phyloP scores from a whole-genome alignment of 306 rosid species.

The Begonia peltatifolia region DNA sequence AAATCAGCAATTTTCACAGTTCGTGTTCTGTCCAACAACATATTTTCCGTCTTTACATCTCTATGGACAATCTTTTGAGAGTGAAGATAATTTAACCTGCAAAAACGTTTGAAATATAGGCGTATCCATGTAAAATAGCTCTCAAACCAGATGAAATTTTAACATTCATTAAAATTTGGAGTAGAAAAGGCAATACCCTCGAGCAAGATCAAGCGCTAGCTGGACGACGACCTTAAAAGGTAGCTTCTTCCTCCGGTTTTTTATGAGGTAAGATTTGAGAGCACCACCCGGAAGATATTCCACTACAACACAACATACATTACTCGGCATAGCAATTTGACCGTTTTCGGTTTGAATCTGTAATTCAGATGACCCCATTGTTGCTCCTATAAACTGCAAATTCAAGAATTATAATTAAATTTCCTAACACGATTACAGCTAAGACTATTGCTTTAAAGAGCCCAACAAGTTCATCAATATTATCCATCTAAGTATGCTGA shows the following conservation, averaged over 20 bases:
- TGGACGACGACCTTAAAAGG: slow-evolving; percentile 83
- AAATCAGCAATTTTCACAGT: slow-evolving; percentile 90
- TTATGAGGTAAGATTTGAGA: slow-evolving; percentile 70
- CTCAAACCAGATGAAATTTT: too few relatives aligned
- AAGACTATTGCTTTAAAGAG: too few relatives aligned
- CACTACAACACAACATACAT: slow-evolving; percentile 84
- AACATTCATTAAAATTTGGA: too few relatives aligned
- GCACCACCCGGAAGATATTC: slow-evolving; percentile 91
- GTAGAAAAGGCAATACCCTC: slow-evolving; percentile 70
- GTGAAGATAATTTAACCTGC: slow-evolving; percentile 88
- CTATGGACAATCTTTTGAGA: slow-evolving; percentile 93
- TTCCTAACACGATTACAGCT: too few relatives aligned
- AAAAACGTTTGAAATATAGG: slow-evolving; percentile 6
- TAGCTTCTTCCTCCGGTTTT: slow-evolving; percentile 86
- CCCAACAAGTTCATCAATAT: too few relatives aligned
- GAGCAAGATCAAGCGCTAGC: slow-evolving; percentile 88
- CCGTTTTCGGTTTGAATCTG: slow-evolving; percentile 85
- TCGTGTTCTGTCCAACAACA: slow-evolving; percentile 81
- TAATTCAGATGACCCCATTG: slow-evolving; percentile 84
- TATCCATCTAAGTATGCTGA: too few relatives aligned
- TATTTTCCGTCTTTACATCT: slow-evolving; percentile 97
- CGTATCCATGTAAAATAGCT: too few relatives aligned
- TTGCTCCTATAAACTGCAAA: slow-evolving; percentile 84
- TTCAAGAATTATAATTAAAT: too few relatives aligned
- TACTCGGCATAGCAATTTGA: slow-evolving; percentile 82